Conservation (phyloP, 192 early-diverging fungal species). For the Coemansia brasiliensis region DNA sequence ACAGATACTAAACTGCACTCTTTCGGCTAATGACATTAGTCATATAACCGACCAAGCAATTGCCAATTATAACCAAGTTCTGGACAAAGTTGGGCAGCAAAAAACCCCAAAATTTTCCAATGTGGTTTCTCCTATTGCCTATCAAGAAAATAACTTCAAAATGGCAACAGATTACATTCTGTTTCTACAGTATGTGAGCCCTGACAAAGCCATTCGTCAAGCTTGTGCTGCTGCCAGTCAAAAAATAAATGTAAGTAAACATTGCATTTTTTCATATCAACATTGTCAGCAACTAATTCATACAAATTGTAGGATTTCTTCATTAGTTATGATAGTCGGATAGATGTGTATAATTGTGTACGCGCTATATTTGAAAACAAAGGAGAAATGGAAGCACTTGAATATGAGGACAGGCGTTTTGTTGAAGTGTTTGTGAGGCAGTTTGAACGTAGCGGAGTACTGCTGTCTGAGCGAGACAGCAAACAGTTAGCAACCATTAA, state of each 20-base stretch:
- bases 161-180: constrained; percentile 2
- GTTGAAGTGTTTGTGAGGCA: constrained; percentile 58
- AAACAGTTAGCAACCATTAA: constrained; percentile 59
- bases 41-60: not conserved
- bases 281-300: constrained; percentile 1
- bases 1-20: not conserved
- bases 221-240: constrained; percentile 63
- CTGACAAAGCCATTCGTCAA: constrained; percentile 59
- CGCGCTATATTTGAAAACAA: constrained; percentile 40
- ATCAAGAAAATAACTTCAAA: constrained; percentile 20
- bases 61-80: not conserved
- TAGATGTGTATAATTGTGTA: constrained; percentile 57
- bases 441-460: constrained; percentile 66
- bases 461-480: constrained; percentile 57
- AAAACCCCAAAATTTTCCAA: constrained; percentile 21
- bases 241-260: constrained; percentile 18
- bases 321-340: constrained; percentile 22
- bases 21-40: not conserved
- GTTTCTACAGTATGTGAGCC: constrained; percentile 27
- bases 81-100: constrained; percentile 9
- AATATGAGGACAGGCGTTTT: constrained; percentile 60
- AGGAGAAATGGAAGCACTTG: constrained; percentile 30
- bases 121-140: constrained; percentile 17
- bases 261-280: constrained; percentile 6
- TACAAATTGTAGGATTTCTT: not conserved